These are phyloP conservation scores for Coemansia sp. DNA, from an alignment of 192 early-diverging fungal genomes.

Conservation along the genomic window DNA sequence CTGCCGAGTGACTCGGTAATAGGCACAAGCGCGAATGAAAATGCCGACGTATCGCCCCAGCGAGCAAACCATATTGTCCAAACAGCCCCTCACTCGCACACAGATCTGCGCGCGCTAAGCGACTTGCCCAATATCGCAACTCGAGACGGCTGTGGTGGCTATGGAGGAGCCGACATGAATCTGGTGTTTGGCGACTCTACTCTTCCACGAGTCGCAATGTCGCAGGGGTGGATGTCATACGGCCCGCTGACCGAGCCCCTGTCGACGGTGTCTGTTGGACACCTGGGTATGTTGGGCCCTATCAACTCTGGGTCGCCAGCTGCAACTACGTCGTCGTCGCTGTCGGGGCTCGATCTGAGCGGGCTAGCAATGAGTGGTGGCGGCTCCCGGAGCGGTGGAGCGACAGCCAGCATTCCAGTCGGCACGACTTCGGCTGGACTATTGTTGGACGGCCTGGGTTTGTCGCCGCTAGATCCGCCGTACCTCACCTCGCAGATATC, in stretches of 20 bases:
- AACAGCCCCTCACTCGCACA: not conserved
- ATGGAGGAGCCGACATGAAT: not conserved
- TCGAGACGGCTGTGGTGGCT: not conserved
- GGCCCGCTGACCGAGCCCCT: slow-evolving; percentile 39
- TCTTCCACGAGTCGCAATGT: slow-evolving; percentile 15
- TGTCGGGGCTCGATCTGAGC: slow-evolving; percentile 6
- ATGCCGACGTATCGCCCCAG: not conserved
- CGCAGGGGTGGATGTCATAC: slow-evolving; percentile 30
- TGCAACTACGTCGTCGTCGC: slow-evolving; percentile 9
- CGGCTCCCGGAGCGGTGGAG: not conserved
- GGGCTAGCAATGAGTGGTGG: slow-evolving; percentile 6
- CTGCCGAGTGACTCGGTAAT: not conserved
- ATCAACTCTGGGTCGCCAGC: not conserved
- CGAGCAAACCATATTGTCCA: not conserved
- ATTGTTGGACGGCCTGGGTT: not conserved
- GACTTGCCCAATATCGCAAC: not conserved
- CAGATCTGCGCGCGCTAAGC: not conserved
- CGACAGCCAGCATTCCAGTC: not conserved
- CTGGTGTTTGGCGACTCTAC: slow-evolving; percentile 18
- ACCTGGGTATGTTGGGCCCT: not conserved
- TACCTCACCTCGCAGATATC: not conserved
- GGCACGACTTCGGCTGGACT: not conserved
- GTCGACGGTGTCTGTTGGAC: not conserved
- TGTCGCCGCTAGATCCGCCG: not conserved
- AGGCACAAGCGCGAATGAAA: not conserved